Evolutionary conservation across 805 yeast species (phyloP).

Genomic region (Candida saitoana): DNA sequence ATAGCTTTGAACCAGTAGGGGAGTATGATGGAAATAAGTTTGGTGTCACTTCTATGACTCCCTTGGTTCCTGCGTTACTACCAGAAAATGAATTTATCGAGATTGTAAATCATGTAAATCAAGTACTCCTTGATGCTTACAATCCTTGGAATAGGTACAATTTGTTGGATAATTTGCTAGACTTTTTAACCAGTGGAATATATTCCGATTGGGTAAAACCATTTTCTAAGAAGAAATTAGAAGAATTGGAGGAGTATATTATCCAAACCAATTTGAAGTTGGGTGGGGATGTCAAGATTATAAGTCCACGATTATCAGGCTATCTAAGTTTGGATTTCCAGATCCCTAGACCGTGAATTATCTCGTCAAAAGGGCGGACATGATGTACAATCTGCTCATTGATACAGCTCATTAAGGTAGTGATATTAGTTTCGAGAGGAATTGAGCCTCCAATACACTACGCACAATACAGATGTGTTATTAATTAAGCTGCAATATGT

Average conservation of each 20-base stretch:
- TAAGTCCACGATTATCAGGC: slow-evolving; percentile 52
- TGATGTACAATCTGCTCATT: too few species aligned
- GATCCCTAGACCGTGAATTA: slow-evolving; percentile 1
- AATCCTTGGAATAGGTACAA: slow-evolving; percentile 24
- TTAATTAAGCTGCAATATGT: too few species aligned
- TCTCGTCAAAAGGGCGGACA: background rate
- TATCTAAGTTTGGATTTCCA: slow-evolving; percentile 28
- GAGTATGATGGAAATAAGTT: slow-evolving; percentile 38
- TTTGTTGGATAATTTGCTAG: slow-evolving; percentile 37
- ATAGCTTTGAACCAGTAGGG: slow-evolving; percentile 35
- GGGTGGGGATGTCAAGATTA: slow-evolving; percentile 29
- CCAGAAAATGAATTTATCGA: slow-evolving; percentile 32
- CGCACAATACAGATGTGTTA: too few species aligned
- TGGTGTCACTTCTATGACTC: slow-evolving; percentile 54
- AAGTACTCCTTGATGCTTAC: slow-evolving; percentile 35
- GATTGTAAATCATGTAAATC: slow-evolving; percentile 46
- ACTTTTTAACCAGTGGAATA: slow-evolving; percentile 36
- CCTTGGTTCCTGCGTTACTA: slow-evolving; percentile 26
- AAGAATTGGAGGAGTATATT: slow-evolving; percentile 36
- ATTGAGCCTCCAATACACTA: too few species aligned
- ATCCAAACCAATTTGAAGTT: slow-evolving; percentile 16
- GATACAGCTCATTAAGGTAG: too few species aligned
- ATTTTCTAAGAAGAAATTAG: slow-evolving; percentile 27
- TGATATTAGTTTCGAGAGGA: too few species aligned
- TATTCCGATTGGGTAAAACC: slow-evolving; percentile 17